A percentile compares a stretch with the other conserved stretches of the same genome.
Evolutionary conservation across 106 monocot genomes (phyloP).

Genomic region (Platanthera guangdongensis): DNA sequence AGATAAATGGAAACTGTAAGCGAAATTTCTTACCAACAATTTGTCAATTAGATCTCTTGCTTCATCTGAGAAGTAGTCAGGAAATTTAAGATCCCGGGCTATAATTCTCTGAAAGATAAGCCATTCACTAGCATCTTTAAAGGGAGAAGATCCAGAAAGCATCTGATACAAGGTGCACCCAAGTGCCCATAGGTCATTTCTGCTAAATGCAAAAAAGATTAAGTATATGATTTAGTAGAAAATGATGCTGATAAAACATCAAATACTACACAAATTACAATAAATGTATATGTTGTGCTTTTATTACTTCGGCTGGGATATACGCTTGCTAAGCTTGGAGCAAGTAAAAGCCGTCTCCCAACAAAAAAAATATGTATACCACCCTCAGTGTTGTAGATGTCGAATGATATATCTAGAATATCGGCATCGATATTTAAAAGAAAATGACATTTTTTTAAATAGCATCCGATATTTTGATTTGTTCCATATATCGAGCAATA

Average conservation of each 20-base stretch:
- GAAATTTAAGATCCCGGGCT: conserved; percentile 73
- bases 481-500: too few species aligned
- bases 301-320: background rate
- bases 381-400: background rate
- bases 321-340: background rate
- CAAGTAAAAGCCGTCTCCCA: background rate
- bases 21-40: conserved; percentile 50
- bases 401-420: background rate
- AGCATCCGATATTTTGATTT: too few species aligned
- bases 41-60: conserved; percentile 84
- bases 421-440: too few species aligned
- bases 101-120: conserved; percentile 95
- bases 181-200: conserved; percentile 97
- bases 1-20: background rate
- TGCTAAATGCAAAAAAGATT: conserved; percentile 26
- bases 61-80: conserved; percentile 79
- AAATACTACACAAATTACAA: background rate
- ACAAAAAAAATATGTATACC: background rate
- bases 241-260: background rate
- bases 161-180: conserved; percentile 98
- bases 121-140: conserved; percentile 96
- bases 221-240: background rate
- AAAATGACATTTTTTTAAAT: too few species aligned
- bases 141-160: conserved; percentile 93
- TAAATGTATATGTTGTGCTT: conserved; percentile 3